These are phyloP conservation scores for Dipodascopsis tothii DNA, from an alignment of 805 yeast genomes.

Conservation along the genomic window DNA sequence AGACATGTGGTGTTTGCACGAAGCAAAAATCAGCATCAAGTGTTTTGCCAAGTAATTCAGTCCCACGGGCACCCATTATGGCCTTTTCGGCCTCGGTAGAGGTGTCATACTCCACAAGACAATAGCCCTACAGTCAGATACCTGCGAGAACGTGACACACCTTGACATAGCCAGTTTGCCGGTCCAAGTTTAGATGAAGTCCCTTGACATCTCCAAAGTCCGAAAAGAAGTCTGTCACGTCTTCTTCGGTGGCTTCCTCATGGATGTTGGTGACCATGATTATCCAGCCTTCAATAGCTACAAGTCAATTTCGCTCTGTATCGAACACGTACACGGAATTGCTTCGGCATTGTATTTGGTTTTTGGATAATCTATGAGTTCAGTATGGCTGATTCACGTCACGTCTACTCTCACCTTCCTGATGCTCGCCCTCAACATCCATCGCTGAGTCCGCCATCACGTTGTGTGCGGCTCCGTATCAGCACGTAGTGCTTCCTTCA, in stretches of 20 bases:
- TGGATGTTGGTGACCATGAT: conserved; percentile 37
- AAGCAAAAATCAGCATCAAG: conserved; percentile 37
- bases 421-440: no score
- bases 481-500: no score
- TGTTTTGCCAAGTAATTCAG: conserved; percentile 32
- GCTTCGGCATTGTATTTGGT: background rate
- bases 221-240: conserved; percentile 36
- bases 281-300: conserved; percentile 41
- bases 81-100: conserved; percentile 34
- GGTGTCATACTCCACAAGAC: conserved; percentile 34
- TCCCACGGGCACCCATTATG: conserved; percentile 29
- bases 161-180: conserved; percentile 39
- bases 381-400: background rate
- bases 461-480: no score
- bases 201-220: conserved; percentile 37
- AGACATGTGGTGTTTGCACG: conserved; percentile 27
- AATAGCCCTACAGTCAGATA: conserved; percentile 32
- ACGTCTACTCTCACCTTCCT: background rate
- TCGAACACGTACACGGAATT: background rate
- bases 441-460: no score
- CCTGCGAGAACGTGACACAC: conserved; percentile 13
- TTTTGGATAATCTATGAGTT: background rate
- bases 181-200: conserved; percentile 38
- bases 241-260: conserved; percentile 43
- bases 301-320: background rate